Conservation (phyloP, 768 basidiomycete species). For the Lactarius trivialis region DNA sequence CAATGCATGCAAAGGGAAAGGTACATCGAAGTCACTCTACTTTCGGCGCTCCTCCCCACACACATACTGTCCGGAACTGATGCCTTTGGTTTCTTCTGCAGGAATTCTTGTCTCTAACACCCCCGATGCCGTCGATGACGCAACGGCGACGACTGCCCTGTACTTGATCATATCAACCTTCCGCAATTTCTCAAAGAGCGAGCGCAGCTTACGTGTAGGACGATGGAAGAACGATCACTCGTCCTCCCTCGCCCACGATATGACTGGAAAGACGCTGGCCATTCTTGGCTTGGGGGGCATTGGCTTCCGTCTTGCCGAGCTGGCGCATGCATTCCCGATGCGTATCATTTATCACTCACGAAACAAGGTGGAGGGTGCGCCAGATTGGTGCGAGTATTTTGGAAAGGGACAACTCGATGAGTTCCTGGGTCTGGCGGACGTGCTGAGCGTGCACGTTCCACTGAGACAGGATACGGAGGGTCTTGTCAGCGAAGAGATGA, state of each 20-base stretch:
- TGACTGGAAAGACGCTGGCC: constrained; percentile 61
- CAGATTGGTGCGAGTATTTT: constrained; percentile 74
- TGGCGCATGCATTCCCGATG: constrained; percentile 82
- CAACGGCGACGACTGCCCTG: constrained; percentile 82
- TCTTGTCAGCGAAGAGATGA: constrained; percentile 67
- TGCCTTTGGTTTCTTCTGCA: constrained; percentile 29
- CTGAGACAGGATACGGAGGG: constrained; percentile 67
- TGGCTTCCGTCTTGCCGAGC: constrained; percentile 60
- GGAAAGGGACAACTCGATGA: constrained; percentile 48
- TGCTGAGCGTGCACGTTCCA: constrained; percentile 83
- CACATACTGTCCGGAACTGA: not conserved
- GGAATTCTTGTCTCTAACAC: constrained; percentile 83
- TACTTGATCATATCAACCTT: constrained; percentile 75
- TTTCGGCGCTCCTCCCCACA: too few relatives aligned
- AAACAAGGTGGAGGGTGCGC: constrained; percentile 48
- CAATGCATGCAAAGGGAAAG: constrained; percentile 59
- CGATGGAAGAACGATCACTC: constrained; percentile 55
- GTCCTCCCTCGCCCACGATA: constrained; percentile 49
- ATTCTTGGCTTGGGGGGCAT: constrained; percentile 77
- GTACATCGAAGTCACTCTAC: constrained; percentile 32
- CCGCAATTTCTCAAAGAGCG: constrained; percentile 64
- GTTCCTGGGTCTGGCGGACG: constrained; percentile 68
- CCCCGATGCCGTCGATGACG: constrained; percentile 84
- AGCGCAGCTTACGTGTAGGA: constrained; percentile 46
- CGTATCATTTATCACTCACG: constrained; percentile 77